These are phyloP conservation scores for Dillenia suffruticosa DNA, from an alignment of 164 flowering plant genomes.

Conservation along the genomic window DNA sequence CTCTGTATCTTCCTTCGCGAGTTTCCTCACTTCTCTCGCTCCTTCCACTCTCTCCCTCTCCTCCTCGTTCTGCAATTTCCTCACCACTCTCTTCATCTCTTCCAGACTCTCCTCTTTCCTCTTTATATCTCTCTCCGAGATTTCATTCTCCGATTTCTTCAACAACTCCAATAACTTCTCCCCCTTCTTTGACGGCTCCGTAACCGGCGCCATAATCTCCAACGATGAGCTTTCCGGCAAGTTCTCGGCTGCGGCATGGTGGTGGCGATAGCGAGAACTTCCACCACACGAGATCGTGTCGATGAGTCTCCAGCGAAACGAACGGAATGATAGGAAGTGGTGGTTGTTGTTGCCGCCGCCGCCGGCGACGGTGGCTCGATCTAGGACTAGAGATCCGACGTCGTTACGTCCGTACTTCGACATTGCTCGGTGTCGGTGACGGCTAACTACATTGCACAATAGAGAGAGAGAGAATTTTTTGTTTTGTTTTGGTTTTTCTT, in stretches of 20 bases:
- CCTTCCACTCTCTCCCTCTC: constrained; percentile 28
- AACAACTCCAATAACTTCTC: constrained; percentile 69
- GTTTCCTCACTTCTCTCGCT: constrained; percentile 48
- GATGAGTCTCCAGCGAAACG: constrained; percentile 28
- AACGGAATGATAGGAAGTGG: constrained; percentile 18
- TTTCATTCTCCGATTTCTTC: constrained; percentile 22
- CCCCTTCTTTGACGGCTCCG: constrained; percentile 2
- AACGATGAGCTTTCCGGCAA: constrained; percentile 1
- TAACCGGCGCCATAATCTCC: neutral
- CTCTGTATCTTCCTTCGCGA: constrained; percentile 62
- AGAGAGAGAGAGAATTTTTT: neutral
- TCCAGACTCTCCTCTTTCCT: constrained; percentile 55
- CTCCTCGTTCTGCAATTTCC: constrained; percentile 30
- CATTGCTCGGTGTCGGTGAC: constrained; percentile 19
- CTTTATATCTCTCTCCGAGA: constrained; percentile 37
- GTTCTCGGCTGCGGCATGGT: constrained; percentile 3
- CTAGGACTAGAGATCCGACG: constrained; percentile 49
- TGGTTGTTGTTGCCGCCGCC: constrained; percentile 30
- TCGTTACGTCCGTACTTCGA: constrained; percentile 41
- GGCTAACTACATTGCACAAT: constrained; percentile 27
- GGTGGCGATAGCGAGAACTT: constrained; percentile 18
- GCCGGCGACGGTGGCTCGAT: constrained; percentile 14
- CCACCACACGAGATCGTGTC: constrained; percentile 30
- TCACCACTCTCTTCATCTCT: constrained; percentile 48
- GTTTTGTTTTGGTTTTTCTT: too few relatives aligned